These are phyloP conservation scores for Solidago caesia DNA, from an alignment of 129 eudicot genomes.

Conservation along the genomic window DNA sequence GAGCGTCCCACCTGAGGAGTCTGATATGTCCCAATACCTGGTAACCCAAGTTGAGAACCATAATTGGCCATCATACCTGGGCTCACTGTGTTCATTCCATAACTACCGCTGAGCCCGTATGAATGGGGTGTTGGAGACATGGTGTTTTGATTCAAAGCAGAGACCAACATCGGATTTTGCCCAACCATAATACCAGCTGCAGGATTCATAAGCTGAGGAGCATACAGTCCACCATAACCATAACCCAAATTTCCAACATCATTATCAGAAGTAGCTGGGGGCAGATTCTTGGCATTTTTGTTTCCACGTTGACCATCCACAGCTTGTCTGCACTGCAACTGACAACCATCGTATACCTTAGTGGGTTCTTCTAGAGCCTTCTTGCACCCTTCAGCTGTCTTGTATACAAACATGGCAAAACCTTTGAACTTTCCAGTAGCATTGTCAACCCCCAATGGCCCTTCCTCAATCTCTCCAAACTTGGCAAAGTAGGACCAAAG, in stretches of 20 bases:
- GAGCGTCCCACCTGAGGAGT: conserved; percentile 42
- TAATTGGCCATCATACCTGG: conserved; percentile 55
- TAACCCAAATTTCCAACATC: conserved; percentile 36
- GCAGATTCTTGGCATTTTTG: conserved; percentile 27
- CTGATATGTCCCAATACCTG: conserved; percentile 51
- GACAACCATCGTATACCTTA: conserved; percentile 65
- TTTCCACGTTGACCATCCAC: conserved; percentile 39
- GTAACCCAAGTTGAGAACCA: conserved; percentile 57
- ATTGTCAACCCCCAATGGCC: conserved; percentile 67
- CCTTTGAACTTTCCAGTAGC: conserved; percentile 67
- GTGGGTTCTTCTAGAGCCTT: conserved; percentile 72
- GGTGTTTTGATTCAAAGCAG: conserved; percentile 50
- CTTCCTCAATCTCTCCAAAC: conserved; percentile 85
- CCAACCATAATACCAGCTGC: conserved; percentile 47
- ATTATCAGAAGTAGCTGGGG: conserved; percentile 24
- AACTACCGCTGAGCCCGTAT: conserved; percentile 43
- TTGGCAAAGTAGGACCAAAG: conserved; percentile 43
- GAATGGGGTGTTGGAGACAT: conserved; percentile 32
- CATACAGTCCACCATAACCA: conserved; percentile 42
- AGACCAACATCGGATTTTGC: conserved; percentile 47
- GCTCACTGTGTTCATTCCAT: conserved; percentile 50
- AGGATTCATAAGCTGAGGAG: conserved; percentile 37
- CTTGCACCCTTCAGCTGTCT: conserved; percentile 55
- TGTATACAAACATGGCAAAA: conserved; percentile 64
- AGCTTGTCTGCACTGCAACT: conserved; percentile 62